Evolutionary conservation across 2,329 filamentous ascomycete genomes (phyloP).

Genomic region (Dichotomopilus funicola): DNA sequence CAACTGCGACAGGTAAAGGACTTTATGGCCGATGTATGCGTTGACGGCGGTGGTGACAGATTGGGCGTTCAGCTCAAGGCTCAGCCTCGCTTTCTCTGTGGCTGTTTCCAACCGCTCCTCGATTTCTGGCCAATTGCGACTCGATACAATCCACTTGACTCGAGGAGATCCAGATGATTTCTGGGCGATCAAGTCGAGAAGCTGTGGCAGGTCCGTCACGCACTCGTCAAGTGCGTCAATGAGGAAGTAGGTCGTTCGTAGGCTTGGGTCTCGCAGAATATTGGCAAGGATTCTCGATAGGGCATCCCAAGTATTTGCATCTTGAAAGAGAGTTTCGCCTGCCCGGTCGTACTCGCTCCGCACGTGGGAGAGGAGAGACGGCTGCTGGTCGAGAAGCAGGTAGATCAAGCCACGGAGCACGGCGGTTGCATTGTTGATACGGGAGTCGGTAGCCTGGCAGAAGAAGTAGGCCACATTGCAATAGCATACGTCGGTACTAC

Average conservation of each 20-base stretch:
- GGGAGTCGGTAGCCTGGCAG: constrained; percentile 23
- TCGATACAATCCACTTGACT: constrained; percentile 40
- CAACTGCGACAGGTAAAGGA: constrained; percentile 23
- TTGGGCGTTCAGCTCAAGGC: constrained; percentile 33
- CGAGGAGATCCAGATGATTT: neutral
- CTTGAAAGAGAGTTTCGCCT: constrained; percentile 26
- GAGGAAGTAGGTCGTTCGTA: constrained; percentile 31
- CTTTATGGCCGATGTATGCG: constrained; percentile 33
- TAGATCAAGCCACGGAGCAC: constrained; percentile 31
- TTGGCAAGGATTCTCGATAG: constrained; percentile 33
- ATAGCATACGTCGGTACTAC: neutral
- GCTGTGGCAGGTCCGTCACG: neutral
- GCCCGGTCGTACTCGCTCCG: constrained; percentile 15
- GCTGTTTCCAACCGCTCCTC: constrained; percentile 24
- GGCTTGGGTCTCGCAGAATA: constrained; percentile 33
- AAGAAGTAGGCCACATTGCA: constrained; percentile 27
- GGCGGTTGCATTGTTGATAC: constrained; percentile 26
- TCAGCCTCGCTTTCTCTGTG: constrained; percentile 24
- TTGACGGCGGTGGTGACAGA: constrained; percentile 29
- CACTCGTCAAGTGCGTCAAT: constrained; percentile 46
- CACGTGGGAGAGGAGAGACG: constrained; percentile 32
- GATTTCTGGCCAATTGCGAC: constrained; percentile 36
- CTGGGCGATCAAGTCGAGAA: neutral
- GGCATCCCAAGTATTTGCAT: constrained; percentile 33
- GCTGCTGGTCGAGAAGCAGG: constrained; percentile 25